Percentiles rank a stretch among this genome's conserved stretches.
Conservation (phyloP, 106 monocot genomes). For the Gastrodia elata region DNA sequence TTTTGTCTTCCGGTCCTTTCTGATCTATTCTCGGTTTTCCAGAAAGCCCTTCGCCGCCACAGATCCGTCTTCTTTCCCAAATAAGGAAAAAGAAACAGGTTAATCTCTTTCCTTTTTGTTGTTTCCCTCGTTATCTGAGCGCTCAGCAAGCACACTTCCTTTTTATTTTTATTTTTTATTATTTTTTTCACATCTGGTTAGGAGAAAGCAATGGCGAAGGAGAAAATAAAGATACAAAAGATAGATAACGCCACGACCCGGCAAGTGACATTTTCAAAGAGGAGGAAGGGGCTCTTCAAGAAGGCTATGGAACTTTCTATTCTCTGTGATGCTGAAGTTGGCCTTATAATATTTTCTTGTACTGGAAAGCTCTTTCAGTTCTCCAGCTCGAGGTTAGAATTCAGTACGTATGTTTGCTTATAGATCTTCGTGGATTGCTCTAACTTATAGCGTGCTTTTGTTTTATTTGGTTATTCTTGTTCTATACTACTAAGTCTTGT, state of each 20-base stretch:
- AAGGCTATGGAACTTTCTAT: constrained; percentile 61
- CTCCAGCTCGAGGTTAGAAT: constrained; percentile 50
- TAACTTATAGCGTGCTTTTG: too few relatives aligned
- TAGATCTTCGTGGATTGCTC: too few relatives aligned
- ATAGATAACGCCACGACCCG: constrained; percentile 36
- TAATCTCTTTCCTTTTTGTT: neutral
- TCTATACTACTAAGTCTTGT: too few relatives aligned
- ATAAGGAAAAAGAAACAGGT: neutral
- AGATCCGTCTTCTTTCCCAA: neutral
- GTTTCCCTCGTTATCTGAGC: neutral
- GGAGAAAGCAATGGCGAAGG: constrained; percentile 18
- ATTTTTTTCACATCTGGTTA: neutral
- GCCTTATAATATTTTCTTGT: constrained; percentile 58
- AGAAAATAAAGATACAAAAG: constrained; percentile 32
- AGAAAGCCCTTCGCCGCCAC: neutral
- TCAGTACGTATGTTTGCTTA: too few relatives aligned
- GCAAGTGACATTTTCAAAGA: constrained; percentile 67
- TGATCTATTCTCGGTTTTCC: neutral
- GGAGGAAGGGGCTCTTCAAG: constrained; percentile 53
- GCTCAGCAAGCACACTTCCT: neutral
- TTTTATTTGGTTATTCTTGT: too few relatives aligned
- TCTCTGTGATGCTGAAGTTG: constrained; percentile 65
- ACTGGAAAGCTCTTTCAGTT: constrained; percentile 37
- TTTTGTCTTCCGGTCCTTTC: neutral
- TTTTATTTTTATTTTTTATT: neutral